These are phyloP conservation scores for Candida corydali DNA, from an alignment of 805 yeast species.

Conservation along the genomic window DNA sequence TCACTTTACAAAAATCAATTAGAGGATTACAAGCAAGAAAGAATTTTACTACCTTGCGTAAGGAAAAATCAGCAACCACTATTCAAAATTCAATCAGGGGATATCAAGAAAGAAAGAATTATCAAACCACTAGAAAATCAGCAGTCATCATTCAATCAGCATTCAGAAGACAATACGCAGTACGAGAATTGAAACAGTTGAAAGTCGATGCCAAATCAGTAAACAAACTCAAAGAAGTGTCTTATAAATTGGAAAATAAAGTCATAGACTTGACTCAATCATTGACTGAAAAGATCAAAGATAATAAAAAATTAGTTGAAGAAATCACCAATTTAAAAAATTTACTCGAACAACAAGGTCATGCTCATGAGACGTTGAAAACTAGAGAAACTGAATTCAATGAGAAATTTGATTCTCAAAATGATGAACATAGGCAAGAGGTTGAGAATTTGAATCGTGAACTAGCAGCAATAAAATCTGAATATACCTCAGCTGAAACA, in stretches of 20 bases:
- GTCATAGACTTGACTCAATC: slow-evolving; percentile 93
- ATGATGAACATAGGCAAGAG: slow-evolving; percentile 45
- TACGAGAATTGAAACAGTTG: slow-evolving; percentile 54
- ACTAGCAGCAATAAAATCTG: slow-evolving; percentile 49
- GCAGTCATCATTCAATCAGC: slow-evolving; percentile 73
- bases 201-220: slow-evolving; percentile 91
- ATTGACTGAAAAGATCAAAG: slow-evolving; percentile 73
- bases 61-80: slow-evolving; percentile 58
- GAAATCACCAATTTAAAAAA: slow-evolving; percentile 49
- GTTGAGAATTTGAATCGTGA: slow-evolving; percentile 52
- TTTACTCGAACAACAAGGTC: slow-evolving; percentile 50
- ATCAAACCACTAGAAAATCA: slow-evolving; percentile 44
- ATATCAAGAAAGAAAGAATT: slow-evolving; percentile 52
- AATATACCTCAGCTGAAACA: slow-evolving; percentile 52
- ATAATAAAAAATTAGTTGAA: slow-evolving; percentile 65
- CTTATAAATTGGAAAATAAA: slow-evolving; percentile 91
- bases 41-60: slow-evolving; percentile 45
- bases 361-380: slow-evolving; percentile 51
- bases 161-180: slow-evolving; percentile 73
- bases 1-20: slow-evolving; percentile 43
- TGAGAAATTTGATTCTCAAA: slow-evolving; percentile 41
- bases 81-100: slow-evolving; percentile 79
- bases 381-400: slow-evolving; percentile 52
- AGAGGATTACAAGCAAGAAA: slow-evolving; percentile 55
- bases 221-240: slow-evolving; percentile 83